Base-by-base conservation (phyloP, 306 rosid species). In the Corylus avellana region DNA sequence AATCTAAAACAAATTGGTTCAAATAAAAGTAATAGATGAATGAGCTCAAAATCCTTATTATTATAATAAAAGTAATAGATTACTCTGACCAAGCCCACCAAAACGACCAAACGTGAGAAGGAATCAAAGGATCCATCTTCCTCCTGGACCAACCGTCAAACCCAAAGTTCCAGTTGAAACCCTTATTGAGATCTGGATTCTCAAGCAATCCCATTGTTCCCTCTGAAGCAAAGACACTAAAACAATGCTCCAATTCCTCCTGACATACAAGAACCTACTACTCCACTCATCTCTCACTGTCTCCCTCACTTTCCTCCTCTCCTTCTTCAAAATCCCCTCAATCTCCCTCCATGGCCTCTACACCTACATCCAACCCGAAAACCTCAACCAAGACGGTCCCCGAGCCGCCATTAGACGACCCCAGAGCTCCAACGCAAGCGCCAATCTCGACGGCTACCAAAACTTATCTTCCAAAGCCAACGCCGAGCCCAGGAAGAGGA, bases 281-380 rank as follows among this genome's bases (percentile, higher is more conserved):
- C 91, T 95, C 77, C 96, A 92, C 8, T n/a, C 80, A 77, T 76
- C 75, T 25, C 90, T 92, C 53, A 83, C 93, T 8, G 73, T 91
- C 55, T 53, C 79, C 35, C 85, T 95, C 17, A 78, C 88, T 42
- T 64, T 84, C 59, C 76, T 80, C 80, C 70, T 95, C 53, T 62
- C 81, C 46, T 83, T 91, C 89, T 89, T 92, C 91, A 87, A 85
- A 71, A 72, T 92, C 75, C 98, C 98, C 0, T 17, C 86, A 66
- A 78, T 92, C 59, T 89, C 90, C 83, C 98, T 95, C 75, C 75
- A 86, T 77, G 94, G 82, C 27, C 78, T 95, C 66, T 92, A 88
- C 79, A 86, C 96, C 79, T 91, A 95, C 86, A 89, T 95, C 84
- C 98, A 92, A 85, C 98, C 97, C 0, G 98, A 95, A 72, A 84